Evolutionary conservation across 1,284 basidiomycete species (phyloP), one percentile per base, ranked within the genome.

Genomic region (Psilocybe mexicana): DNA sequence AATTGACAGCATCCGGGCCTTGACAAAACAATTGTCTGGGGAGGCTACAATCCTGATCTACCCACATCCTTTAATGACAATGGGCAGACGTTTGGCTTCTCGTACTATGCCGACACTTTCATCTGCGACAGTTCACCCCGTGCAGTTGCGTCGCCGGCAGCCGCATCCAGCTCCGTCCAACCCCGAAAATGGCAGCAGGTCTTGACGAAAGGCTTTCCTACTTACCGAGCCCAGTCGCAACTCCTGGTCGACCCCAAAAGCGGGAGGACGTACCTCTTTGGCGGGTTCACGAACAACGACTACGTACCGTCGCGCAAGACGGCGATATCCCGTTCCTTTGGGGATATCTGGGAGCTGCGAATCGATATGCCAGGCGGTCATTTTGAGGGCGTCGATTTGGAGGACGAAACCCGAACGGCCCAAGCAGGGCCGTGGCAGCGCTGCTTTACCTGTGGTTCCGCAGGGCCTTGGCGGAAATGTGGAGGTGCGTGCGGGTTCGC

Each of bases 401-500:
- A 72, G 45, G 74, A 76, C 42, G 78, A 77, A 66, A 67, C 67
- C 28, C 67, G 71, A 44, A 71, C 67, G 6, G 76, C 76, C 42
- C 68, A 62, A 58, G 63, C 70, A 11, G 76, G 76, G 2, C 77
- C 77, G 18, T 79, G 76, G 75, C 72, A 74, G 63, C 61, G 74
- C n/a, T 79, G 76, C 61, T 78, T 76, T 60, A 66, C 62, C 12
- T 79, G 77, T 61, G 74, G 72, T 0, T 65, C 65, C 23, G 70
- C 70, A 6, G 76, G 74, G 2, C 59, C 62, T 6, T 76, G 75
- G 73, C 73, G 72, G 63, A 77, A 74, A 61, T 78, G 78, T 57
- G 74, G 72, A 49, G 75, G 75, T 60, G 25, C 3, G 54, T 74
- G 42, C 12, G 35, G 4, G 38, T 40, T 40, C 38, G n/a, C 10